A percentile compares a stretch with the other conserved stretches of the same genome.
Evolutionary conservation across 1,284 basidiomycete species (phyloP).

Genomic region (Somion occarium): DNA sequence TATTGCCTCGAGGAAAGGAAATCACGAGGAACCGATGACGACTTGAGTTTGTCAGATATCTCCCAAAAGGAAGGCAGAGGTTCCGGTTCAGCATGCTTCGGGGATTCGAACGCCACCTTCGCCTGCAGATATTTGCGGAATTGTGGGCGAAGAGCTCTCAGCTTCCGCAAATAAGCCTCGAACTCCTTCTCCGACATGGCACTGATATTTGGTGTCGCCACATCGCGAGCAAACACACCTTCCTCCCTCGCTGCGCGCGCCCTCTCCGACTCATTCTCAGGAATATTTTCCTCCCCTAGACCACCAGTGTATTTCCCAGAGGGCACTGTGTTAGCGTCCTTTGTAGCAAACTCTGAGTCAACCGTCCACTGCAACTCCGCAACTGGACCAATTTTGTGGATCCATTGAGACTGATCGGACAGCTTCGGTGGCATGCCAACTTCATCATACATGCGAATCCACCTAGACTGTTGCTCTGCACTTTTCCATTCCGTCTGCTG

Average conservation of each 20-base stretch:
- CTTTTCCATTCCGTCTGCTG: conserved; percentile 73
- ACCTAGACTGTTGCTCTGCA: conserved; percentile 57
- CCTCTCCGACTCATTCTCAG: conserved; percentile 10
- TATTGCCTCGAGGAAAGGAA: conserved; percentile 27
- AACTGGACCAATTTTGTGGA: conserved; percentile 27
- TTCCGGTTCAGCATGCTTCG: conserved; percentile 20
- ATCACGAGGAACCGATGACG: conserved; percentile 26
- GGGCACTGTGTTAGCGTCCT: background rate
- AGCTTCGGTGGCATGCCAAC: conserved; percentile 42
- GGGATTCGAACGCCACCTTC: conserved; percentile 9
- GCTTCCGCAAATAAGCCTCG: conserved; percentile 47
- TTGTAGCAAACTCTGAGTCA: conserved; percentile 45
- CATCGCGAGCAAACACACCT: conserved; percentile 6
- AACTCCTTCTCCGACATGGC: conserved; percentile 45
- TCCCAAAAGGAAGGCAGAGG: conserved; percentile 25
- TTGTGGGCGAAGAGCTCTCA: conserved; percentile 49
- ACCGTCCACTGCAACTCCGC: conserved; percentile 32
- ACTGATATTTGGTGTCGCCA: conserved; percentile 25
- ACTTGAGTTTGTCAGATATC: conserved; percentile 8
- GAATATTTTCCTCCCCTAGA: background rate
- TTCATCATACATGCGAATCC: conserved; percentile 63
- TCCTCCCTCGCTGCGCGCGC: conserved; percentile 32
- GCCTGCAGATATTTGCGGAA: conserved; percentile 45
- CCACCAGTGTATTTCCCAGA: background rate
- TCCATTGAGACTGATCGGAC: conserved; percentile 29